Percentiles rank a stretch among this genome's conserved stretches.
phyloP scores from a whole-genome alignment of 768 basidiomycete species.

The Crassisporium funariophilum region DNA sequence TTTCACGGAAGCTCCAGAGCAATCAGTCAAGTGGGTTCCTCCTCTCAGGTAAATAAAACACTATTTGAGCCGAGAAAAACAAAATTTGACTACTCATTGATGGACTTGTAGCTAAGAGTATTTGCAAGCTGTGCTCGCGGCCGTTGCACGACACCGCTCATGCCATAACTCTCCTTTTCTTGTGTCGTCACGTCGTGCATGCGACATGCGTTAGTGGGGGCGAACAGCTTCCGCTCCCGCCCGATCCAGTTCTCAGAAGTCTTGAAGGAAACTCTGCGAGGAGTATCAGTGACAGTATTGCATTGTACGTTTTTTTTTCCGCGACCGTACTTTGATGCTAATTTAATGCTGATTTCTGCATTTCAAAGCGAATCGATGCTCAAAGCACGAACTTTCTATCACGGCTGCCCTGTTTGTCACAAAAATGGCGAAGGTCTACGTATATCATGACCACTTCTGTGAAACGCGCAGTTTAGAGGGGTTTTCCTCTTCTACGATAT shows the following conservation, averaged over 20 bases:
- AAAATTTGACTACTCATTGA: neutral
- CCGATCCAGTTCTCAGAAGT: slow-evolving; percentile 54
- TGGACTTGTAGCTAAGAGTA: slow-evolving; percentile 50
- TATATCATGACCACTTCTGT: slow-evolving; percentile 11
- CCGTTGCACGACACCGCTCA: slow-evolving; percentile 61
- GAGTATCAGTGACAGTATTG: slow-evolving; percentile 71
- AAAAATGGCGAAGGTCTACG: slow-evolving; percentile 53
- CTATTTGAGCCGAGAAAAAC: neutral
- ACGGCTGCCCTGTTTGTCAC: slow-evolving; percentile 81
- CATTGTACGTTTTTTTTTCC: slow-evolving; percentile 61
- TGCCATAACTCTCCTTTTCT: slow-evolving; percentile 69
- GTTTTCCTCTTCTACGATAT: too few species aligned
- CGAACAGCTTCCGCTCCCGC: slow-evolving; percentile 61
- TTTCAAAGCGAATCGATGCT: slow-evolving; percentile 66
- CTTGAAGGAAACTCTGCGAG: slow-evolving; percentile 41
- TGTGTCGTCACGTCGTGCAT: slow-evolving; percentile 90
- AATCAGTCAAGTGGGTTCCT: slow-evolving; percentile 84
- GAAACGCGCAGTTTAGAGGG: too few species aligned
- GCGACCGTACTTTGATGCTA: neutral
- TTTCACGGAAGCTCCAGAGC: slow-evolving; percentile 67
- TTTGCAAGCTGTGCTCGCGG: slow-evolving; percentile 68
- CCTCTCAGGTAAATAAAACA: slow-evolving; percentile 59
- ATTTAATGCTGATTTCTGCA: neutral
- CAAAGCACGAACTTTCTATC: slow-evolving; percentile 57
- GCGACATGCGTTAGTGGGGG: slow-evolving; percentile 72